Percentiles rank a stretch among this genome's conserved stretches.
Evolutionary conservation across 306 rosid genomes (phyloP).

Genomic region (Cucumis hystrix): DNA sequence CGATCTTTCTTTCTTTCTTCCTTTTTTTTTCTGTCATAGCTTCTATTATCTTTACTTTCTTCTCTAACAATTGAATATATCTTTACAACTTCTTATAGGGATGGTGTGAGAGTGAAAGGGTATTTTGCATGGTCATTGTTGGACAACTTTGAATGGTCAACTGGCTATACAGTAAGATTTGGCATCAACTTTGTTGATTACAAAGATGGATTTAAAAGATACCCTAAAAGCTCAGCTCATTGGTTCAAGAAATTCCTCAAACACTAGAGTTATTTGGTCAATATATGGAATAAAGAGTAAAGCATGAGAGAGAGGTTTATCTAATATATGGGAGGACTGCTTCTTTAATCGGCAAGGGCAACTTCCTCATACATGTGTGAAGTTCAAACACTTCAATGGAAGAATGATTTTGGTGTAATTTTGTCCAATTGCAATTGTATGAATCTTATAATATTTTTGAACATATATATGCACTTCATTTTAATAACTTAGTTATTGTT

Average conservation of each 20-base stretch:
- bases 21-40: not conserved
- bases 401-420: not conserved
- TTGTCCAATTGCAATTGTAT: no score
- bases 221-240: slow-evolving; percentile 29
- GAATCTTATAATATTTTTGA: no score
- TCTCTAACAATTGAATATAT: not conserved
- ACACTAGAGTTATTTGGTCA: not conserved
- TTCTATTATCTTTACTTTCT: not conserved
- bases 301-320: not conserved
- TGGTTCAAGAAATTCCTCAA: slow-evolving; percentile 40
- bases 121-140: slow-evolving; percentile 51
- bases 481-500: no score
- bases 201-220: slow-evolving; percentile 22
- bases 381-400: not conserved
- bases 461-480: no score
- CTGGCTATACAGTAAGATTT: slow-evolving; percentile 27
- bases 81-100: not conserved
- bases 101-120: slow-evolving; percentile 43
- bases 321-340: no score
- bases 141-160: slow-evolving; percentile 48
- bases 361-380: not conserved
- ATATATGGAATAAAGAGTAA: no score
- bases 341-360: no score
- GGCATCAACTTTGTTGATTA: slow-evolving; percentile 42
- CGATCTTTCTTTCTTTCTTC: not conserved